Base-by-base conservation (phyloP, 768 basidiomycete genomes). In the Grammothele lineata region DNA sequence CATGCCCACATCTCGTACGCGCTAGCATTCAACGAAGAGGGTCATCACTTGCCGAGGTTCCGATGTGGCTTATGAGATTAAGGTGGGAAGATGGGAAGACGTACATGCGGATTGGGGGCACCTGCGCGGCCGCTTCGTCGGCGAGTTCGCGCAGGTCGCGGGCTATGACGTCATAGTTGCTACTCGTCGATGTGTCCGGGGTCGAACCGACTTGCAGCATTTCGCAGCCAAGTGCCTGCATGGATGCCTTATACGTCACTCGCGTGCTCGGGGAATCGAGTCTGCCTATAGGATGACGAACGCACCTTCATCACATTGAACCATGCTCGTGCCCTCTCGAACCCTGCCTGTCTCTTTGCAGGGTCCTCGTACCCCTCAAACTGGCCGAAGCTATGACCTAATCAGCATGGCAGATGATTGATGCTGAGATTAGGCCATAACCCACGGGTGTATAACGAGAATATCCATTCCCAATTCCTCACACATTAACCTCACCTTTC, bases 1-100 rank as follows among this genome's bases (percentile, higher is more conserved):
- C 64, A 66, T 12, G 62, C 58, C 63, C 64, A 66, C 60, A 62
- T 55, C 48, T 66, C 63, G 30, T 66, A 66, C 23, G 63, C 64
- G 17, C 62, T 66, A 38, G 18, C 37, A 32, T n/a, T n/a, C 30
- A 32, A 25, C 26, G 15, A 14, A 6, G 38, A 26, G 4, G 10
- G 37, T 36, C 10, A 36, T 25, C 15, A n/a, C n/a, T n/a, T n/a
- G n/a, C n/a, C n/a, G 9, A 18, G 1, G 14, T 30, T 18, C 4
- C n/a, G n/a, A n/a, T n/a, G n/a, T n/a, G n/a, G n/a, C n/a, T n/a
- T n/a, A n/a, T n/a, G 9, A 23, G 39, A n/a, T 9, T 14, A 24
- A 24, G n/a, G 43, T 26, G 27, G 24, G 23, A 39, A 22, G 32
- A 21, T 40, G 24, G 35, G 26, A 32, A 33, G 21, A 21, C 44